A percentile compares a stretch with the other conserved stretches of the same genome.
These are phyloP conservation scores for Cryptococcus wingfieldii DNA, from an alignment of 1,284 basidiomycete genomes.

Conservation along the genomic window DNA sequence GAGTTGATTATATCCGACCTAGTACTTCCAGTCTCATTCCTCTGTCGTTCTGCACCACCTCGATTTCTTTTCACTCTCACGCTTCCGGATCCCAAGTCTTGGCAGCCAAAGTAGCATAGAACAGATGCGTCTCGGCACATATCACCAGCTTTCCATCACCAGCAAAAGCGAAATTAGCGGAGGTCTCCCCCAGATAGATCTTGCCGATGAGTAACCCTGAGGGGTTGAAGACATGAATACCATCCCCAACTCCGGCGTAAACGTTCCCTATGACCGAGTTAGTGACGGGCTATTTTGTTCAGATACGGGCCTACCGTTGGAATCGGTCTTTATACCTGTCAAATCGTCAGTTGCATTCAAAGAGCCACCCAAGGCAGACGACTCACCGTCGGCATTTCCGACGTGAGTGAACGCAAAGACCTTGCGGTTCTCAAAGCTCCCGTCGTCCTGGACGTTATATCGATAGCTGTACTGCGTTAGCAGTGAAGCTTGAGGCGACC, in stretches of 20 bases:
- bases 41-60: not conserved
- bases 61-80: not conserved
- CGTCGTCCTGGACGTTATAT: not conserved
- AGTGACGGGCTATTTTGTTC: not conserved
- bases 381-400: slow-evolving; percentile 30
- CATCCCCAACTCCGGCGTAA: slow-evolving; percentile 65
- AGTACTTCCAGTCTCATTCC: too few species aligned
- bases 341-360: not conserved
- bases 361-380: not conserved
- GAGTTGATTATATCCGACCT: too few species aligned
- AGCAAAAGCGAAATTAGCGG: slow-evolving; percentile 64
- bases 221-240: slow-evolving; percentile 65
- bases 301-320: slow-evolving; percentile 40
- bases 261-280: slow-evolving; percentile 53
- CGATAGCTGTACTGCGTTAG: not conserved
- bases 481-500: not conserved
- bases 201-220: slow-evolving; percentile 66
- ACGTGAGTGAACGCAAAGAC: slow-evolving; percentile 36
- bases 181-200: slow-evolving; percentile 60
- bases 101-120: slow-evolving; percentile 57
- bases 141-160: slow-evolving; percentile 61
- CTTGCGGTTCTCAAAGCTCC: slow-evolving; percentile 20
- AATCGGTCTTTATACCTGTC: slow-evolving; percentile 16
- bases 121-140: slow-evolving; percentile 63
- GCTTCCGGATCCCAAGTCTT: slow-evolving; percentile 9